Base-by-base conservation (phyloP, 2,329 filamentous ascomycete genomes). In the Diaporthe nobilis region DNA sequence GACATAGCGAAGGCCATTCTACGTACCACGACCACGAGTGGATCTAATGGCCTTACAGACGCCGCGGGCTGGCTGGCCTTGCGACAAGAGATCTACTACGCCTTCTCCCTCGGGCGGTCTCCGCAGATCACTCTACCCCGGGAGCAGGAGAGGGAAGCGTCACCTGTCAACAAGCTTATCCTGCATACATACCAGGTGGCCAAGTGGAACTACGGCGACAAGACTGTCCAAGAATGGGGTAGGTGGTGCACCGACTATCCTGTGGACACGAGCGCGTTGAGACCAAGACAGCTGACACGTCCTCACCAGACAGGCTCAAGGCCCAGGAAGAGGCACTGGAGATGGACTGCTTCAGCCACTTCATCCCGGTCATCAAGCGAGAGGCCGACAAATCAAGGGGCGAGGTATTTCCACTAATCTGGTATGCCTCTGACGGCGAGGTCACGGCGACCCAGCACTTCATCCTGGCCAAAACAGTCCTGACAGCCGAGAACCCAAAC, bases 201-300 rank as follows among this genome's bases (percentile, higher is more conserved):
- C 13, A 68, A 68, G 44, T 68, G 63, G 63, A 68, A 51, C 2
- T 51, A 51, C 22, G 63, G 63, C 3, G 63, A 68, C 7, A 68
- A 68, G 47, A 68, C 63, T 15, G 22, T 12, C 12, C 63, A 51
- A 51, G 63, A 68, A 68, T 68, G 63, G 63, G 63, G 63, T 68
- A 49, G 10, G 63, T 68, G 4, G 44, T 51, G 13, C 58, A 44
- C 6, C 20, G 13, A 1, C 13, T 5, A 28, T 28, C 1, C 20
- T 25, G 31, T 17, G 44, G 22, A 51, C 9, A 37, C 10, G 20
- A 51, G 12, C n/a, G 22, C 7, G 3, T 34, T 47, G 60, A 15
- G 31, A 31, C 1, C 13, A 25, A 44, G 9, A 22, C 39, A 4
- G 28, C 63, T 51, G 63, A 51, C 22, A 1, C 0, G 5, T 6